Conservation (phyloP, 306 rosid species). For the Fragaria ananassa region DNA sequence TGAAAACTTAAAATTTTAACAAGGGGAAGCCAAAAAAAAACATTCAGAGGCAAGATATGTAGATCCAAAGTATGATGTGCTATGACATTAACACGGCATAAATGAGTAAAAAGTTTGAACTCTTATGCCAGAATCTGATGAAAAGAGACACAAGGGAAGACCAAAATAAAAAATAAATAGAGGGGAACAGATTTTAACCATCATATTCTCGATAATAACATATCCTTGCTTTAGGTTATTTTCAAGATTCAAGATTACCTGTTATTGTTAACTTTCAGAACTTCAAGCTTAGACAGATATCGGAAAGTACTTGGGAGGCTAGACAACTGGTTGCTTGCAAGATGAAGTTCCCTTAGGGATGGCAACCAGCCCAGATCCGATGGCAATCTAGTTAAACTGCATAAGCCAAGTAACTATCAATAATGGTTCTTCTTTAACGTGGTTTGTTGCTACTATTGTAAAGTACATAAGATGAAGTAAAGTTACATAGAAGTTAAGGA, state of each 20-base stretch:
- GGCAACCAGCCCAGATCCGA: slow-evolving; percentile 56
- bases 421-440: not conserved
- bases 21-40: not conserved
- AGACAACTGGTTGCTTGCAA: slow-evolving; percentile 63
- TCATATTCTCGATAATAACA: slow-evolving; percentile 7
- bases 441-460: not conserved
- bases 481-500: slow-evolving; percentile 4
- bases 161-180: too few relatives aligned
- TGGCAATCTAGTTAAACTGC: slow-evolving; percentile 70
- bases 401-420: not conserved
- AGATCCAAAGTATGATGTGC: not conserved
- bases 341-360: slow-evolving; percentile 62
- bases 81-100: slow-evolving; percentile 11
- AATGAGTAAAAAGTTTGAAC: not conserved
- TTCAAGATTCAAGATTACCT: slow-evolving; percentile 43
- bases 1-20: not conserved
- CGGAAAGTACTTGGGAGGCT: slow-evolving; percentile 71
- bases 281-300: slow-evolving; percentile 57
- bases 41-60: not conserved
- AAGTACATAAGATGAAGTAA: slow-evolving; percentile 13
- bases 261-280: slow-evolving; percentile 63
- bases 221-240: not conserved
- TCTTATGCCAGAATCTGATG: not conserved
- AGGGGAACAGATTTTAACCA: not conserved
- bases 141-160: not conserved